Evolutionary conservation across 441 rosid species (phyloP), one percentile per base, ranked within the genome.

Genomic region (Mallotus japonicus): DNA sequence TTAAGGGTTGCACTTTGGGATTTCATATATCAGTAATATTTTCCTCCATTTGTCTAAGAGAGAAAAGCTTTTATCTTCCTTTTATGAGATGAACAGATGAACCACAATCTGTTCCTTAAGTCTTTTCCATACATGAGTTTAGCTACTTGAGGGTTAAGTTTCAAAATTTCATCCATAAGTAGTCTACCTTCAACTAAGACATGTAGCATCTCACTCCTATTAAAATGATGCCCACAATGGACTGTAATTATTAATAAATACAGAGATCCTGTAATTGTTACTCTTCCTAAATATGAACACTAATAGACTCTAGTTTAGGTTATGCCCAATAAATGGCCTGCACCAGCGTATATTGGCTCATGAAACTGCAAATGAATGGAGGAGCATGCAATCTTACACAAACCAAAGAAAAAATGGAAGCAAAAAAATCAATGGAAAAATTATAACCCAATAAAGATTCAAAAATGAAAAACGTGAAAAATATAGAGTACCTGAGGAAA

Each of bases 401-500:
- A 59, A 28, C 32, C 32, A 28, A 28, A 28, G 32, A 28, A 28
- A 28, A 28, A 28, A 28, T 28, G 32, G 32, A 60, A 71, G 8
- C 62, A 54, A 3, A 62, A 60, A 28, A 28, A 28, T 28, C 32
- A 28, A 57, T 16, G 69, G 70, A 73, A 20, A 44, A 19, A 15
- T 40, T 55, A 60, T 24, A 28, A 13, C 37, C 24, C 11, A 65
- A 53, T 53, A 65, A 24, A 10, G 15, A 68, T 17, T 1, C 11
- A 32, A 60, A 51, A 47, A 66, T 50, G 12, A 15, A 65, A 77
- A 62, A 28, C 49, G 1, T 24, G 28, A 24, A 28, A 28, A 28
- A 28, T 5, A 55, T 10, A 70, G 28, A 65, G 32, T 80, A 94
- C 99, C 99, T 78, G 97, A 89, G 70, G 97, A 87, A 87, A 95